These are phyloP conservation scores for Mychonastes homosphaera DNA, from an alignment of 139 green algal species.

Conservation along the genomic window DNA sequence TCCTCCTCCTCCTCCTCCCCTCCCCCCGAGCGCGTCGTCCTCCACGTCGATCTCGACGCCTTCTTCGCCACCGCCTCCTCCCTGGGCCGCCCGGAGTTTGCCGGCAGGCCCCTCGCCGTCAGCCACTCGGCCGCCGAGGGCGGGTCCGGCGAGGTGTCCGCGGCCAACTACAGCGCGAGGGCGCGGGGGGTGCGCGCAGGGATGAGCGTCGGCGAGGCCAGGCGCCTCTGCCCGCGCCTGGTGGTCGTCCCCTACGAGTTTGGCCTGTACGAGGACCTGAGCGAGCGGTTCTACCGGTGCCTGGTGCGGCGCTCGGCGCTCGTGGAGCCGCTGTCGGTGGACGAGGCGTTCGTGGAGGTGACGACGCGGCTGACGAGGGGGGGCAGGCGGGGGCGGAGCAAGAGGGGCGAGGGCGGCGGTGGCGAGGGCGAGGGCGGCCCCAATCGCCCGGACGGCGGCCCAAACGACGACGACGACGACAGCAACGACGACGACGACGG, in stretches of 20 bases:
- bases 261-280: slow-evolving; percentile 74
- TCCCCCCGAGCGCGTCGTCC: slow-evolving; percentile 38
- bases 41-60: slow-evolving; percentile 97
- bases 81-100: slow-evolving; percentile 40
- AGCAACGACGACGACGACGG: slow-evolving; percentile 43
- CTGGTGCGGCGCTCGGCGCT: slow-evolving; percentile 50
- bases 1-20: neutral
- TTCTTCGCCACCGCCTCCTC: slow-evolving; percentile 87
- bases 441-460: too few species aligned
- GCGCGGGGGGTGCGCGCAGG: slow-evolving; percentile 38
- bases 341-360: slow-evolving; percentile 92
- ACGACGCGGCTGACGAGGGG: too few species aligned
- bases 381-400: too few species aligned
- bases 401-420: too few species aligned
- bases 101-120: slow-evolving; percentile 63
- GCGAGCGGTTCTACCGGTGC: slow-evolving; percentile 81
- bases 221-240: slow-evolving; percentile 74
- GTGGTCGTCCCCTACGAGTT: slow-evolving; percentile 94
- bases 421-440: too few species aligned
- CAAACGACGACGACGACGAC: slow-evolving; percentile 26
- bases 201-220: slow-evolving; percentile 83
- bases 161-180: slow-evolving; percentile 82
- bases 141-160: slow-evolving; percentile 79
- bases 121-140: slow-evolving; percentile 65
- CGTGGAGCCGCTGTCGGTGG: slow-evolving; percentile 81